phyloP scores from a whole-genome alignment of 1,139 yeast genomes.

The Sugiyamaella sp. region DNA sequence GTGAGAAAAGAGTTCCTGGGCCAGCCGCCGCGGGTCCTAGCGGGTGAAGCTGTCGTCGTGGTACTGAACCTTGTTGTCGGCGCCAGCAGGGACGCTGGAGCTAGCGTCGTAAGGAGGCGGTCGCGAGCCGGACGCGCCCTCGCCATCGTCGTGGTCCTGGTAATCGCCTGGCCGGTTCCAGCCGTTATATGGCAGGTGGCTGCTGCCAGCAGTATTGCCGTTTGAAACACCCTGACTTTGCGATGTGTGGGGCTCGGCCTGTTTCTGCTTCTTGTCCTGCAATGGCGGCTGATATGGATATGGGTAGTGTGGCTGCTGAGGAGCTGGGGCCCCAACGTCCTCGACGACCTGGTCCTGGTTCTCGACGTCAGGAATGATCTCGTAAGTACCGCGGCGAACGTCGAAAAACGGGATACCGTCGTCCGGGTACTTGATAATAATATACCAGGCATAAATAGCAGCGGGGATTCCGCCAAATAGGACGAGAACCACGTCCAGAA shows the following conservation, averaged over 20 bases:
- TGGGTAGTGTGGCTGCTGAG: neutral
- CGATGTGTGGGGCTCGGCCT: neutral
- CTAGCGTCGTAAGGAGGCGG: constrained; percentile 31
- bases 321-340: neutral
- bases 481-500: constrained; percentile 61
- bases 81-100: constrained; percentile 28
- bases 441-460: constrained; percentile 48
- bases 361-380: constrained; percentile 27
- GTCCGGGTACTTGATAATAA: constrained; percentile 48
- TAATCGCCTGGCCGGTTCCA: constrained; percentile 15
- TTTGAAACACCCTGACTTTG: too few species aligned
- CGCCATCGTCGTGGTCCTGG: constrained; percentile 2
- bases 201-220: too few species aligned
- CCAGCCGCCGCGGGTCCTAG: neutral
- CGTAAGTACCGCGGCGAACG: constrained; percentile 28
- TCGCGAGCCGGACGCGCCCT: constrained; percentile 17
- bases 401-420: constrained; percentile 57
- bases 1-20: neutral
- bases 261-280: constrained; percentile 2
- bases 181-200: constrained; percentile 15
- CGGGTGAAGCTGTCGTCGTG: constrained; percentile 17
- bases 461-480: constrained; percentile 77
- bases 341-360: neutral
- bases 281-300: constrained; percentile 3
- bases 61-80: constrained; percentile 34